Conservation (phyloP, 202 grass and related monocot genomes). For the Digitaria exilis region DNA sequence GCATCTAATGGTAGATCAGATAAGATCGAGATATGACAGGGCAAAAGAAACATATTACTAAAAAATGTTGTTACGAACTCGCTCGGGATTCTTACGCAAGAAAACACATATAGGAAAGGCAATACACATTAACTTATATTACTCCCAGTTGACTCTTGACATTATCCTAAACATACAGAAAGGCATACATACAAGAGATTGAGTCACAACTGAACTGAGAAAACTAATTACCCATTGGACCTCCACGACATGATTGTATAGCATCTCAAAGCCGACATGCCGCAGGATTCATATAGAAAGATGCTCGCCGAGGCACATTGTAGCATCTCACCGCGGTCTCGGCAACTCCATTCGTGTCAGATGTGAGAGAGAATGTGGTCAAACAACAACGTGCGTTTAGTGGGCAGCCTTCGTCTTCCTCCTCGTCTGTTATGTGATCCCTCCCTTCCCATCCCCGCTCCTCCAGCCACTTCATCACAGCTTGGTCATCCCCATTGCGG, state of each 20-base stretch:
- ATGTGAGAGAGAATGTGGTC: neutral
- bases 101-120: neutral
- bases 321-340: neutral
- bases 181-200: neutral
- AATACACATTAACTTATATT: neutral
- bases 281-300: neutral
- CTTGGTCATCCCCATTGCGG: constrained; percentile 7
- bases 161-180: constrained; percentile 1
- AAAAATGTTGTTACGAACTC: neutral
- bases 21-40: neutral
- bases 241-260: neutral
- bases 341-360: constrained; percentile 7
- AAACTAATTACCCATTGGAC: neutral
- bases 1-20: constrained; percentile 5
- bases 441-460: neutral
- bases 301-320: neutral
- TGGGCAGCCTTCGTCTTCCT: no score
- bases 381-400: neutral
- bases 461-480: neutral
- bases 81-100: neutral
- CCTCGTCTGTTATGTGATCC: neutral
- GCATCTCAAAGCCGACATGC: constrained; percentile 16
- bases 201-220: constrained; percentile 2
- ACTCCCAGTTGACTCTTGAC: neutral
- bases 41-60: constrained; percentile 11